Percentiles rank a stretch among this genome's conserved stretches.
Conservation (phyloP, 1,284 basidiomycete genomes). For the Ceratobasidium sp. region DNA sequence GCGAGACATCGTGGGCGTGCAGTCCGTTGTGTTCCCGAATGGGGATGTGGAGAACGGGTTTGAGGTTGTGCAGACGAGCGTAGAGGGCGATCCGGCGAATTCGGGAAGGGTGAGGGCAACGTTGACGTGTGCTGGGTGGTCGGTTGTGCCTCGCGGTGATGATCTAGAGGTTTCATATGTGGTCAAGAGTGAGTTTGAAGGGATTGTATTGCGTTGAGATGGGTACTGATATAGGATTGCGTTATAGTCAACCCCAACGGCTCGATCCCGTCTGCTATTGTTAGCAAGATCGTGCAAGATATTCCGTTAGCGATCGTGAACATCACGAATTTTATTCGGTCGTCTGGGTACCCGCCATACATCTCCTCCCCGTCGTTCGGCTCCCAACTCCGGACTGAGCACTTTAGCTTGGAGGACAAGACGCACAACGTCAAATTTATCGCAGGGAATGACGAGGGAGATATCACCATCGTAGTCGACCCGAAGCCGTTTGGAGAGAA, state of each 20-base stretch:
- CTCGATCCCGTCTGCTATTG: constrained; percentile 42
- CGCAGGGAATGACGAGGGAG: constrained; percentile 26
- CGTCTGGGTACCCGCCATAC: constrained; percentile 44
- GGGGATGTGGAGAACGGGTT: constrained; percentile 20
- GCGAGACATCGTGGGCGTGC: constrained; percentile 47
- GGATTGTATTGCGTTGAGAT: not conserved
- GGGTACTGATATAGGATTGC: not conserved
- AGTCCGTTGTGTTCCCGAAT: constrained; percentile 17
- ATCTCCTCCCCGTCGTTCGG: constrained; percentile 12
- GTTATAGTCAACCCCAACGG: constrained; percentile 47
- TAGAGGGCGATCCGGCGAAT: constrained; percentile 43
- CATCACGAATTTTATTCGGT: constrained; percentile 41
- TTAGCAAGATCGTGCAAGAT: constrained; percentile 40
- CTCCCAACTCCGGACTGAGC: constrained; percentile 38
- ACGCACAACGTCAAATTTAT: constrained; percentile 21
- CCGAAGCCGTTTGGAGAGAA: constrained; percentile 25
- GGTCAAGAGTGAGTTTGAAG: constrained; percentile 45
- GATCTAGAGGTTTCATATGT: constrained; percentile 47
- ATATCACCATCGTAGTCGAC: constrained; percentile 32
- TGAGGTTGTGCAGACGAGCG: constrained; percentile 46
- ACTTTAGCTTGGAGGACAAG: constrained; percentile 13
- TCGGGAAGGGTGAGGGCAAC: constrained; percentile 45
- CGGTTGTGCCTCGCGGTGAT: constrained; percentile 40
- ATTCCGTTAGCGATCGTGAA: constrained; percentile 45
- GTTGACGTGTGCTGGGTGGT: constrained; percentile 46